A percentile compares a stretch with the other conserved stretches of the same genome.
Evolutionary conservation across 805 yeast genomes (phyloP).

Genomic region (Saturnispora silvae): DNA sequence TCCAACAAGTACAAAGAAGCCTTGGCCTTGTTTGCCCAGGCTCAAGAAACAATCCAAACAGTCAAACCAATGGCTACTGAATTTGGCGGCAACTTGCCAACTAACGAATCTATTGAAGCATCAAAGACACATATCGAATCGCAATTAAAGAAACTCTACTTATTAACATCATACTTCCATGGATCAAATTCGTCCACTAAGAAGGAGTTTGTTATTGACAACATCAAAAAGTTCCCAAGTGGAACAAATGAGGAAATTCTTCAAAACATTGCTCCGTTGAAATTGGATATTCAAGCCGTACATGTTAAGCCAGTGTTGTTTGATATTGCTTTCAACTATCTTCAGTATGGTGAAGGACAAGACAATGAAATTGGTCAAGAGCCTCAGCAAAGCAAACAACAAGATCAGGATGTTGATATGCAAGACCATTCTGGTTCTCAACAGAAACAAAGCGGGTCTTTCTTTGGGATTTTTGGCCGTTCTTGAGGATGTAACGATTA

Average conservation of each 20-base stretch:
- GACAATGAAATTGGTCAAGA: no score
- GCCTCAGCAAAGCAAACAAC: no score
- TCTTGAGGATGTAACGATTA: not conserved
- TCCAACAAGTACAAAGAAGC: constrained; percentile 36
- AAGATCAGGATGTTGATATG: no score
- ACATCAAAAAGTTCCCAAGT: constrained; percentile 22
- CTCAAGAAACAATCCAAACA: constrained; percentile 12
- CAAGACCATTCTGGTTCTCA: no score
- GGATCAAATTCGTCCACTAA: constrained; percentile 7
- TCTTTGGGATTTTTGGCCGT: constrained; percentile 63
- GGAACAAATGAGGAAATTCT: constrained; percentile 23
- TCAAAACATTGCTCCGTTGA: constrained; percentile 23
- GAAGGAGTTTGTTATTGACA: constrained; percentile 19
- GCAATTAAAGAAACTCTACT: constrained; percentile 28
- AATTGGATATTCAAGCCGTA: constrained; percentile 42
- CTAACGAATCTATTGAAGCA: constrained; percentile 23
- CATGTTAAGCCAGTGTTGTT: constrained; percentile 82
- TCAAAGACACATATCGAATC: constrained; percentile 17
- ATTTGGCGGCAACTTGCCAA: constrained; percentile 31
- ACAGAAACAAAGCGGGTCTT: constrained; percentile 46
- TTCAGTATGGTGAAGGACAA: constrained; percentile 37
- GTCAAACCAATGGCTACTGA: constrained; percentile 9
- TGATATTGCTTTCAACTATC: constrained; percentile 81
- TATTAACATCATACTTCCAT: constrained; percentile 37
- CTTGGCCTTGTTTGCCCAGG: constrained; percentile 32